These are phyloP conservation scores for Nyctanthes arbortristis DNA, from an alignment of 257 asterid genomes.

Conservation along the genomic window DNA sequence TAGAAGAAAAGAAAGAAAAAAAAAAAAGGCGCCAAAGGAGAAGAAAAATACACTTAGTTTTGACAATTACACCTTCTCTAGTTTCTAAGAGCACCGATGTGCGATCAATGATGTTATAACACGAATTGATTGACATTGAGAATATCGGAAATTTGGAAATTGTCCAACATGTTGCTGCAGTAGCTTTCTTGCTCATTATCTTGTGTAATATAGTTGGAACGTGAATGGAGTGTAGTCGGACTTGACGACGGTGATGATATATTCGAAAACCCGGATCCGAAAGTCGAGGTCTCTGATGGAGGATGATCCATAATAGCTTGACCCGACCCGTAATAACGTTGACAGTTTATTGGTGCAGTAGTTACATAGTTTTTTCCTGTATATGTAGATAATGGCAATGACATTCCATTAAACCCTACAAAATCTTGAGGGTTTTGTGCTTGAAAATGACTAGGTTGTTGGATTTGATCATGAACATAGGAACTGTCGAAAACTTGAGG, in stretches of 20 bases:
- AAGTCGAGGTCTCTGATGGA: constrained; percentile 30
- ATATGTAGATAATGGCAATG: constrained; percentile 8
- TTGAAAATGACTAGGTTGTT: constrained; percentile 33
- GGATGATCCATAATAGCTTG: constrained; percentile 21
- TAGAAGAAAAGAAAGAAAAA: not conserved
- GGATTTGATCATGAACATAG: constrained; percentile 21
- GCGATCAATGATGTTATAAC: constrained; percentile 22
- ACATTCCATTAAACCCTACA: constrained; percentile 15
- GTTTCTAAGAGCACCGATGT: no score
- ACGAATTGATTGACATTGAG: constrained; percentile 39
- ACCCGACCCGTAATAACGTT: constrained; percentile 21
- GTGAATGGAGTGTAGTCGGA: constrained; percentile 31
- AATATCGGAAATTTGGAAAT: constrained; percentile 31
- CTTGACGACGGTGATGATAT: constrained; percentile 45
- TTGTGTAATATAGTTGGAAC: constrained; percentile 28
- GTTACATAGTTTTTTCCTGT: constrained; percentile 26
- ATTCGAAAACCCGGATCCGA: constrained; percentile 34
- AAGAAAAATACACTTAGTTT: not conserved
- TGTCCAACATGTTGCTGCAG: constrained; percentile 40
- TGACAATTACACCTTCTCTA: no score
- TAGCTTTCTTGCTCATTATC: constrained; percentile 39
- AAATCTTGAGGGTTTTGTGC: constrained; percentile 23
- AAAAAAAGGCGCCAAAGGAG: no score
- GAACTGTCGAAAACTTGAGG: constrained; percentile 17
- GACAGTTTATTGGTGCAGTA: constrained; percentile 25